Base-by-base conservation (phyloP, 768 basidiomycete species). In the Pulveroboletus sp. region DNA sequence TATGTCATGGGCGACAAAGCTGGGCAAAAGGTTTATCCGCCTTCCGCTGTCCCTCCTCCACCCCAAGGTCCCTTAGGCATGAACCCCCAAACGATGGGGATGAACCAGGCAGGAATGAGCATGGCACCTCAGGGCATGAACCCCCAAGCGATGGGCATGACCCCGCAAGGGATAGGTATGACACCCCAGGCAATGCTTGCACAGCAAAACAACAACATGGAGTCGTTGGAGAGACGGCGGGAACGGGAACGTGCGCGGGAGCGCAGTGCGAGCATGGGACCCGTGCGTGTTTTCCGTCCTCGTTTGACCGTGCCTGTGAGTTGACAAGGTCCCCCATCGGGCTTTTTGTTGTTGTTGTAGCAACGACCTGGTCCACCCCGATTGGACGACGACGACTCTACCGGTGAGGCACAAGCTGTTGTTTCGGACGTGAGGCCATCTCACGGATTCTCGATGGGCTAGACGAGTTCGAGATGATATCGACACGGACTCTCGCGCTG, bases 131-230 rank as follows among this genome's bases (percentile, higher is more conserved):
- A 59, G 26, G 58, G 57, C 39, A 54, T 65, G 63, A 63, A 52
- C 14, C 59, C 65, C 4, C 63, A 58, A 32, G 44, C 46, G 4
- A 57, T 57, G 40, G 64, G 61, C 8, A 60, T 59, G 53, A 57
- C 45, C n/a, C 43, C 57, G 3, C 59, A 60, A 18, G 57, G 57
- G 8, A 61, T 62, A 33, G 51, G 55, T 15, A 71, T 73, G 68
- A 53, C 60, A 52, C 71, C 52, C 14, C 83, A 85, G 55, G 84
- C 80, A 0, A 78, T 86, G 78, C 67, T 90, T 0, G 82, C 80
- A 8, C 86, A 86, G 60, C 86, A 88, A 58, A 89, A 83, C 53
- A 79, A 53, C 51, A 79, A 74, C 31, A 85, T 89, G 83, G 86
- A 86, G 54, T 75, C 81, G 28, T 56, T 89, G 37, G 89, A 91